A percentile compares a stretch with the other conserved stretches of the same genome.
Evolutionary conservation across 352 stramenopile species (phyloP).

Genomic region (Phytopythium litorale): DNA sequence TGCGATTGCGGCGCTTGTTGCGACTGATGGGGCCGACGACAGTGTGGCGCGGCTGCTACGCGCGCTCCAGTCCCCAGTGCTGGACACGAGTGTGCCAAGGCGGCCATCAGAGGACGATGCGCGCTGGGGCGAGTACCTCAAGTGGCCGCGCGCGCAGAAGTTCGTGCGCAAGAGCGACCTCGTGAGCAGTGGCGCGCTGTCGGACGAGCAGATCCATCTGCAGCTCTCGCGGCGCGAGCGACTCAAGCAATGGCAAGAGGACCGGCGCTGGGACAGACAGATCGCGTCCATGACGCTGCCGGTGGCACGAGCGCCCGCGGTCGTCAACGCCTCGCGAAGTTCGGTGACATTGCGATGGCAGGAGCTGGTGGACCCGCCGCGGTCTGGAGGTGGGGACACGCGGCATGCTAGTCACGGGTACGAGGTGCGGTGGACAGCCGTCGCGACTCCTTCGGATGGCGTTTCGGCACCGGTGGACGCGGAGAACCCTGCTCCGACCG

Average conservation of each 20-base stretch:
- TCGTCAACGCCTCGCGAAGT: conserved; percentile 55
- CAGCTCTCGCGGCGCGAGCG: conserved; percentile 65
- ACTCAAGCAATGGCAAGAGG: conserved; percentile 79
- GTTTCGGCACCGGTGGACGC: not conserved
- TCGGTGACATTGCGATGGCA: conserved; percentile 62
- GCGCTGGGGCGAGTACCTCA: conserved; percentile 46
- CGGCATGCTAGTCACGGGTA: conserved; percentile 61
- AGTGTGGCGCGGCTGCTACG: conserved; percentile 18
- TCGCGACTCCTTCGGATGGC: not conserved
- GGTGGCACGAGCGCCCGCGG: conserved; percentile 48
- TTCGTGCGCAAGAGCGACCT: conserved; percentile 37
- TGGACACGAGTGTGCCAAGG: conserved; percentile 58
- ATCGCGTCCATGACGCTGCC: conserved; percentile 69
- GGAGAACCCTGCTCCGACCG: not conserved
- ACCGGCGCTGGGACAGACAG: conserved; percentile 61
- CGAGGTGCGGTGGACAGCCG: conserved; percentile 44
- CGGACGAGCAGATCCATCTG: conserved; percentile 26
- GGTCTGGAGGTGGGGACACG: conserved; percentile 24
- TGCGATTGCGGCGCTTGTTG: conserved; percentile 41
- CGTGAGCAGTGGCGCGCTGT: conserved; percentile 14
- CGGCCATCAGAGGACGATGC: conserved; percentile 28
- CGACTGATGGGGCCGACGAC: conserved; percentile 10
- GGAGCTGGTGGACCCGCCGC: conserved; percentile 59
- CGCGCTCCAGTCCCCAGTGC: conserved; percentile 40
- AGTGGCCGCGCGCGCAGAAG: conserved; percentile 55